Percentiles rank a stretch among this genome's conserved stretches.
Conservation (phyloP, 495 filamentous ascomycete species). For the Podospora bellae-mahoneyi region DNA sequence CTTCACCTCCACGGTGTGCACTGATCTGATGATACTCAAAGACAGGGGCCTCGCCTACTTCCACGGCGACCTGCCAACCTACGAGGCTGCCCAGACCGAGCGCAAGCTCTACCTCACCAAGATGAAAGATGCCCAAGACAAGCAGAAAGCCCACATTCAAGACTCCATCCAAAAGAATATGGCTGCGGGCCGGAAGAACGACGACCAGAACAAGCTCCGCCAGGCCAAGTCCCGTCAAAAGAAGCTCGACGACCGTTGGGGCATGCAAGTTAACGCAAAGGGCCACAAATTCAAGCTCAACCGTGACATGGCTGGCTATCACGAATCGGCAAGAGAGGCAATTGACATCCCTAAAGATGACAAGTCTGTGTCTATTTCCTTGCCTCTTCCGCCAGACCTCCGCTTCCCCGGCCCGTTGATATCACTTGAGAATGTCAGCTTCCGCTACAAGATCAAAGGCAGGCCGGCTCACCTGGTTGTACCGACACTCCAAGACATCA, state of each 20-base stretch:
- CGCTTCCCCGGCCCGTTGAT: slow-evolving; percentile 71
- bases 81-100: slow-evolving; percentile 63
- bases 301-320: slow-evolving; percentile 62
- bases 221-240: slow-evolving; percentile 77
- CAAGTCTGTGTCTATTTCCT: slow-evolving; percentile 50
- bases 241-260: slow-evolving; percentile 75
- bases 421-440: slow-evolving; percentile 61
- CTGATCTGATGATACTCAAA: slow-evolving; percentile 71
- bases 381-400: slow-evolving; percentile 62
- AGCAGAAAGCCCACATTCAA: slow-evolving; percentile 72
- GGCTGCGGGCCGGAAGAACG: slow-evolving; percentile 63
- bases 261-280: slow-evolving; percentile 64
- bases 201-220: slow-evolving; percentile 75
- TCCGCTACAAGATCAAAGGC: slow-evolving; percentile 48
- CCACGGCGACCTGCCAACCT: slow-evolving; percentile 65
- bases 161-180: slow-evolving; percentile 67
- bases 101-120: slow-evolving; percentile 61
- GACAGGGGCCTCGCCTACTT: slow-evolving; percentile 66
- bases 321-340: slow-evolving; percentile 52
- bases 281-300: slow-evolving; percentile 77
- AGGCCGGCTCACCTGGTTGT: slow-evolving; percentile 4
- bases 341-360: slow-evolving; percentile 71
- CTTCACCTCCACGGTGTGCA: slow-evolving; percentile 67
- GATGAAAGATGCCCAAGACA: slow-evolving; percentile 76
- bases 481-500: slow-evolving; percentile 52